Evolutionary conservation across 768 basidiomycete genomes (phyloP).

Genomic region (Pisolithus tinctorius): DNA sequence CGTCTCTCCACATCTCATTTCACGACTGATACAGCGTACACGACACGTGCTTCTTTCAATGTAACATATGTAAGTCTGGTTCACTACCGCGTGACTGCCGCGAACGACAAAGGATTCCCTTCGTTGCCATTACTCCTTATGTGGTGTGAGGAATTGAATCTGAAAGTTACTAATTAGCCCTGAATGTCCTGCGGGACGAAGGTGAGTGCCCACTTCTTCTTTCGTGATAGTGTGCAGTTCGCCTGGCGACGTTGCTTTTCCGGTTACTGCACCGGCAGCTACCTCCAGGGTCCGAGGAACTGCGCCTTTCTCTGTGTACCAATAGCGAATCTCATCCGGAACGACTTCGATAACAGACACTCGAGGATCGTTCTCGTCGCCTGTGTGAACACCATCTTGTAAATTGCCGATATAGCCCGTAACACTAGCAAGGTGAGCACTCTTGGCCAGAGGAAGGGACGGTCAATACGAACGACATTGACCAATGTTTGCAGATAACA

Average conservation of each 20-base stretch:
- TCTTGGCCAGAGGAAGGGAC: background rate
- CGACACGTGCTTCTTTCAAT: too few species aligned
- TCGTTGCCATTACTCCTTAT: background rate
- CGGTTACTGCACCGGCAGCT: constrained; percentile 52
- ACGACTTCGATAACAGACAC: constrained; percentile 73
- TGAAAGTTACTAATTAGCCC: constrained; percentile 12
- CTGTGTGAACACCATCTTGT: constrained; percentile 78
- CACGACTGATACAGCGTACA: background rate
- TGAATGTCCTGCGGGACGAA: background rate
- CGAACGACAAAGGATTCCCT: too few species aligned
- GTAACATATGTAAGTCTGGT: too few species aligned
- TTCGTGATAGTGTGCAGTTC: constrained; percentile 69
- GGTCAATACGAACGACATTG: constrained; percentile 32
- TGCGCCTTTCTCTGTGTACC: constrained; percentile 56
- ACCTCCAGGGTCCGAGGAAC: constrained; percentile 56
- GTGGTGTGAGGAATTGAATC: constrained; percentile 34
- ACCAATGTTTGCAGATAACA: constrained; percentile 62
- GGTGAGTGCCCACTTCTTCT: constrained; percentile 50
- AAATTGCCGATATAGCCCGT: constrained; percentile 83
- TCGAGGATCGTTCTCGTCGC: constrained; percentile 73
- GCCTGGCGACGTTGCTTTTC: constrained; percentile 62
- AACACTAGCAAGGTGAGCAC: constrained; percentile 32
- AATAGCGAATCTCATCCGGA: constrained; percentile 79
- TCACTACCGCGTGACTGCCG: too few species aligned
- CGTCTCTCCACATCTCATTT: background rate